Evolutionary conservation across 1,284 basidiomycete species (phyloP).

Genomic region (Inonotus obliquus): DNA sequence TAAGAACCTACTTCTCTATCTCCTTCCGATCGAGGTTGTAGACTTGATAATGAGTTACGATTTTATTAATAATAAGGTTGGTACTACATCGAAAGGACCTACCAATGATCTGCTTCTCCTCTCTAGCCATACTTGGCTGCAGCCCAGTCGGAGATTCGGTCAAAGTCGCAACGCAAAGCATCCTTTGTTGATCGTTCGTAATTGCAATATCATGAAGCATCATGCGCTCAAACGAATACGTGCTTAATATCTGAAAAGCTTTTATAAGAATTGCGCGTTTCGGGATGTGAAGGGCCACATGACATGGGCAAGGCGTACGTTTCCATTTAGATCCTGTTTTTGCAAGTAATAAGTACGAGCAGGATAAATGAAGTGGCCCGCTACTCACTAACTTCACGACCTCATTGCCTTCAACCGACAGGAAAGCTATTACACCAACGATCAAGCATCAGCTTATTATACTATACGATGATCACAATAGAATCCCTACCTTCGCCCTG

Average conservation of each 20-base stretch:
- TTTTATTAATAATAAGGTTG: not conserved
- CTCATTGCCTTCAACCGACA: slow-evolving; percentile 51
- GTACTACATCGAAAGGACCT: slow-evolving; percentile 22
- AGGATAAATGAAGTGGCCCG: not conserved
- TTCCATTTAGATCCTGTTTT: slow-evolving; percentile 48
- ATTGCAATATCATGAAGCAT: slow-evolving; percentile 70
- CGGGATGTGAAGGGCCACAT: not conserved
- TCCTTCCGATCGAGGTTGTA: slow-evolving; percentile 63
- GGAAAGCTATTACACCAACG: slow-evolving; percentile 36
- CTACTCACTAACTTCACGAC: slow-evolving; percentile 43
- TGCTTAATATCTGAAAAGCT: slow-evolving; percentile 19
- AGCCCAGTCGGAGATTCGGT: slow-evolving; percentile 57
- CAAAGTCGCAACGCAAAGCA: slow-evolving; percentile 69
- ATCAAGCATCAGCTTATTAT: not conserved
- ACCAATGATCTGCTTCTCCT: slow-evolving; percentile 76
- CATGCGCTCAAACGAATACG: slow-evolving; percentile 61
- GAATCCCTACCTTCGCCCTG: slow-evolving; percentile 49
- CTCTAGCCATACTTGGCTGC: slow-evolving; percentile 66
- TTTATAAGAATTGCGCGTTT: not conserved
- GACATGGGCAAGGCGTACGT: slow-evolving; percentile 24
- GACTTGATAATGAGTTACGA: slow-evolving; percentile 36
- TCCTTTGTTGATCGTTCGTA: slow-evolving; percentile 57
- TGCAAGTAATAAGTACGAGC: not conserved
- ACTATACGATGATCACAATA: not conserved
- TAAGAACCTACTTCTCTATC: slow-evolving; percentile 56